These are phyloP conservation scores for Pseudocercospora crystallina DNA, from an alignment of 2,329 filamentous ascomycete species.

Conservation along the genomic window DNA sequence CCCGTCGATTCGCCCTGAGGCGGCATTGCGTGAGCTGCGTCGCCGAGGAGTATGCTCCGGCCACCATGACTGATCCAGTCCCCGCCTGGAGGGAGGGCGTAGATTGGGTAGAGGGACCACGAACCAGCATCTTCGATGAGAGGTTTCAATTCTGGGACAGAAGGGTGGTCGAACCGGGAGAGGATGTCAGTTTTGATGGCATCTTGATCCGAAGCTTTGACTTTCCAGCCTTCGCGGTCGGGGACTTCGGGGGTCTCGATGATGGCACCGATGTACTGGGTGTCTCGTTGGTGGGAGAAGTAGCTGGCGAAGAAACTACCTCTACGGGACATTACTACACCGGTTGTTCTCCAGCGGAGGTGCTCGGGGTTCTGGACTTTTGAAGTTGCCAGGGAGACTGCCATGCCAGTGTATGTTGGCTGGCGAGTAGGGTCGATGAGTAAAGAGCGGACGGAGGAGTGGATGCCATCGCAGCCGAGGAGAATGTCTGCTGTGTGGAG, in stretches of 20 bases:
- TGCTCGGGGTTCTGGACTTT: constrained; percentile 25
- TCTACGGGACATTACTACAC: constrained; percentile 39
- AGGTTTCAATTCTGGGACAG: constrained; percentile 40
- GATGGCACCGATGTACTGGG: constrained; percentile 43
- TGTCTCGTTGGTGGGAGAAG: constrained; percentile 36
- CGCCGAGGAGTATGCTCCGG: constrained; percentile 45
- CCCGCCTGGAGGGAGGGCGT: constrained; percentile 40
- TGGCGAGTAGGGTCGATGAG: constrained; percentile 39
- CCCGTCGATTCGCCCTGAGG: constrained; percentile 48
- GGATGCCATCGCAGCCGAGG: constrained; percentile 61
- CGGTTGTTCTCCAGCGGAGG: constrained; percentile 41
- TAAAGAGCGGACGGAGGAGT: constrained; percentile 55
- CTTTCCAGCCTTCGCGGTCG: constrained; percentile 37
- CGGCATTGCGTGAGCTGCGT: constrained; percentile 52
- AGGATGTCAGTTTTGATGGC: constrained; percentile 39
- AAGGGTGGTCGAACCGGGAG: constrained; percentile 37
- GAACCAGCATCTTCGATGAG: constrained; percentile 37
- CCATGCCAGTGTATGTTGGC: constrained; percentile 44
- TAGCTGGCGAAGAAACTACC: constrained; percentile 44
- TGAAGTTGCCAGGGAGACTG: constrained; percentile 40
- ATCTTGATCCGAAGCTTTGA: constrained; percentile 36
- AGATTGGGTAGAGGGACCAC: constrained; percentile 49
- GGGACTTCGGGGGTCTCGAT: constrained; percentile 38
- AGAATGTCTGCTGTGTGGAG: constrained; percentile 45
- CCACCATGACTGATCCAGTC: constrained; percentile 39